These are phyloP conservation scores for Aspergillus sclerotioniger DNA, from an alignment of 495 filamentous ascomycete genomes.

Conservation along the genomic window DNA sequence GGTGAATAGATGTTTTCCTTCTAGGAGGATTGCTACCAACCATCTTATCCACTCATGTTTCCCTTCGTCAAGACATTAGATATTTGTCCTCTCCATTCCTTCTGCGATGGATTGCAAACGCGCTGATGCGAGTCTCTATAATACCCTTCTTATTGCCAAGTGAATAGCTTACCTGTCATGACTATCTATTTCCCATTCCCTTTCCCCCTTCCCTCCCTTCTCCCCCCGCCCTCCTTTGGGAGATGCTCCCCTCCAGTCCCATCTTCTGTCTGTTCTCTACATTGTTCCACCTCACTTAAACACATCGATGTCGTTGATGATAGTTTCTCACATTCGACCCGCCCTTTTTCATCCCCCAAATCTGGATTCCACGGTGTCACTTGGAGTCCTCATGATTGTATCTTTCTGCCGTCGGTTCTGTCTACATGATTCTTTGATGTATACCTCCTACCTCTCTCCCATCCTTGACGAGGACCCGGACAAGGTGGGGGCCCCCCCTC, in stretches of 20 bases:
- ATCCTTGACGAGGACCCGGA: not conserved
- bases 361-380: not conserved
- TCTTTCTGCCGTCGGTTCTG: constrained; percentile 6
- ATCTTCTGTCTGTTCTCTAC: not conserved
- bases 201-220: not conserved
- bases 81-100: not conserved
- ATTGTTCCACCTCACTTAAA: constrained; percentile 4
- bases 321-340: not conserved
- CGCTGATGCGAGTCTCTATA: not conserved
- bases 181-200: not conserved
- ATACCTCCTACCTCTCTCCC: constrained; percentile 20
- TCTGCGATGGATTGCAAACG: not conserved
- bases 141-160: not conserved
- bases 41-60: not conserved
- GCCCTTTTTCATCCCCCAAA: not conserved
- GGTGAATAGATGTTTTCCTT: constrained; percentile 12
- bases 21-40: not conserved
- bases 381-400: constrained; percentile 4
- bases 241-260: too few species aligned
- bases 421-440: constrained; percentile 12
- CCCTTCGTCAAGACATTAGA: not conserved
- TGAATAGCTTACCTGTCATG: constrained; percentile 9
- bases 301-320: not conserved
- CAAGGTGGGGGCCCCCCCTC: not conserved
- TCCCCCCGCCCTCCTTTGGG: too few species aligned